Conservation (phyloP, 2,329 filamentous ascomycete genomes). For the Arachnopeziza araneosa region DNA sequence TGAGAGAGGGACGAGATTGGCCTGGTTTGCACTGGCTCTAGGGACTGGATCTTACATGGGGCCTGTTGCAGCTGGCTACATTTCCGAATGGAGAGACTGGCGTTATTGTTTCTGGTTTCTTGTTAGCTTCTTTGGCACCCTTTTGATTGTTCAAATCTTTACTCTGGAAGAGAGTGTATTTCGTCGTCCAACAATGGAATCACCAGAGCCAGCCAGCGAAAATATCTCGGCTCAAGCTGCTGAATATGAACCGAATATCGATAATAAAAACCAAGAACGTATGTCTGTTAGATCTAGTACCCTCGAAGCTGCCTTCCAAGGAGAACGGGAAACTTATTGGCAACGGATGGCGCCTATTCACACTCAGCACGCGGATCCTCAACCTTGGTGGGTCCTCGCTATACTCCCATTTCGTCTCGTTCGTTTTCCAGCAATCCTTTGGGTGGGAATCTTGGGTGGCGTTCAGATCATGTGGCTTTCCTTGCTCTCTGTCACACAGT, state of each 20-base stretch:
- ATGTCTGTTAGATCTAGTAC: not conserved
- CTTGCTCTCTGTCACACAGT: slow-evolving; percentile 12
- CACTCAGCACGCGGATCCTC: slow-evolving; percentile 8
- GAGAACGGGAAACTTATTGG: not conserved
- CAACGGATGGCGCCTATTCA: slow-evolving; percentile 9
- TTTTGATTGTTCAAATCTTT: no score
- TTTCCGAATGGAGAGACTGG: slow-evolving; percentile 9
- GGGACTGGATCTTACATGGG: slow-evolving; percentile 12
- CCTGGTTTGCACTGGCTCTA: slow-evolving; percentile 6
- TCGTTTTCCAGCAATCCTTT: slow-evolving; percentile 9
- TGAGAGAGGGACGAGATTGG: slow-evolving; percentile 11
- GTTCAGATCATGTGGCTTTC: slow-evolving; percentile 15
- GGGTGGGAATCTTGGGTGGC: slow-evolving; percentile 9
- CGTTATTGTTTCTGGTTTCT: slow-evolving; percentile 14
- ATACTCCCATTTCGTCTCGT: slow-evolving; percentile 10
- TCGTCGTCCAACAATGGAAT: no score
- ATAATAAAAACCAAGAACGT: no score
- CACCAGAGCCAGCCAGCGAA: no score
- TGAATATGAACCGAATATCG: no score
- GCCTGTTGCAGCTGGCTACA: slow-evolving; percentile 12
- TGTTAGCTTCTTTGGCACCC: slow-evolving; percentile 5
- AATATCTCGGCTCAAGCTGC: no score
- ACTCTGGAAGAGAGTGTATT: no score
- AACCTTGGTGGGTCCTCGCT: slow-evolving; percentile 7
- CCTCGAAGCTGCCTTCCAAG: not conserved